Conservation (phyloP, 768 basidiomycete genomes). For the Calocera viscosa region DNA sequence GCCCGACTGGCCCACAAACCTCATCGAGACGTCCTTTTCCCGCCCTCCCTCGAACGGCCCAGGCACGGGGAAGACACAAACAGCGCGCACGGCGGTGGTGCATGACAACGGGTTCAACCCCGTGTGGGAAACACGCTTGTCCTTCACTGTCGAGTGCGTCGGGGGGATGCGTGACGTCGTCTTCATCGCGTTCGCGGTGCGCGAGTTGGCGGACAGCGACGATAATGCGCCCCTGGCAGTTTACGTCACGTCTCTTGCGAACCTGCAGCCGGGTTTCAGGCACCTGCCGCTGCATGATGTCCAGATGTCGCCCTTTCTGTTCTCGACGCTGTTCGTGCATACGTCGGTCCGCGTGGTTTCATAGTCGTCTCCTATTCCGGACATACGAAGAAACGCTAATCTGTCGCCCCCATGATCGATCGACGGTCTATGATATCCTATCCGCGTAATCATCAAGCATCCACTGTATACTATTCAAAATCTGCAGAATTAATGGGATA, state of each 20-base stretch:
- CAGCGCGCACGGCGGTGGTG: constrained; percentile 47
- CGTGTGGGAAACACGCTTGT: constrained; percentile 60
- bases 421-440: not conserved
- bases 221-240: constrained; percentile 56
- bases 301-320: constrained; percentile 77
- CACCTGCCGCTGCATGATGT: constrained; percentile 83
- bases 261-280: constrained; percentile 70
- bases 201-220: constrained; percentile 43
- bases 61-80: constrained; percentile 34
- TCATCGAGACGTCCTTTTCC: constrained; percentile 23
- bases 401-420: not conserved
- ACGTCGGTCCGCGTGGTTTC: constrained; percentile 36
- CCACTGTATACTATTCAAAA: no score
- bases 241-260: constrained; percentile 60
- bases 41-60: not conserved
- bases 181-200: constrained; percentile 69
- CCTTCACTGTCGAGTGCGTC: constrained; percentile 62
- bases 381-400: not conserved
- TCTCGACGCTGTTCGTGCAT: constrained; percentile 83
- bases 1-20: constrained; percentile 50
- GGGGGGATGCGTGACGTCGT: constrained; percentile 69
- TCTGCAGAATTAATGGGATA: no score
- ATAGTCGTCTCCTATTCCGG: not conserved
- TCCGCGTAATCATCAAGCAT: no score
- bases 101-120: constrained; percentile 92